Conservation (phyloP, 1,284 basidiomycete genomes). For the Trichosporon ovoides region DNA sequence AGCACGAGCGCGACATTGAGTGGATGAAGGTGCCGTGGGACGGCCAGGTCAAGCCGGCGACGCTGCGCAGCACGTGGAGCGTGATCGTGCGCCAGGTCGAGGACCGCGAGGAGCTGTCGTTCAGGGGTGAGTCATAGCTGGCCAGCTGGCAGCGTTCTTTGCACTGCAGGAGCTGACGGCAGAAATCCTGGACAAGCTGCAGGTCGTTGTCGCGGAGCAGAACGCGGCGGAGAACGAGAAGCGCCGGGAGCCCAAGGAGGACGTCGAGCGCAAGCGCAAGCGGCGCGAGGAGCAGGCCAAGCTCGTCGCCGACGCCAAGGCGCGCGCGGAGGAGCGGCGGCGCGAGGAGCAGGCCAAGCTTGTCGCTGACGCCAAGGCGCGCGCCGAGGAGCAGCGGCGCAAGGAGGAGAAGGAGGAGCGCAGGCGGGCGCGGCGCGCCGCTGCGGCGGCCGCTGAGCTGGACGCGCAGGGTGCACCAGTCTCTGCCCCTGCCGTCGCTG, state of each 20-base stretch:
- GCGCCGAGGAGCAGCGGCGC: no score
- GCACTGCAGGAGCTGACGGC: background rate
- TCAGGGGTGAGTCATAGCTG: slow-evolving; percentile 6
- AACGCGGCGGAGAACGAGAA: background rate
- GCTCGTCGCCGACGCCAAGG: background rate
- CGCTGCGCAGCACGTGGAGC: slow-evolving; percentile 12
- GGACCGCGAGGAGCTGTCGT: slow-evolving; percentile 5
- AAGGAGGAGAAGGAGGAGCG: background rate
- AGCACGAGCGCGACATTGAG: slow-evolving; percentile 16
- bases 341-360: background rate
- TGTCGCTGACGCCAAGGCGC: no score
- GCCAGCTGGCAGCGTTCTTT: background rate
- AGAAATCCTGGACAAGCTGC: slow-evolving; percentile 14
- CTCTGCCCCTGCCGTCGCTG: background rate
- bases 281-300: background rate
- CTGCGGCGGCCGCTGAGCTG: background rate
- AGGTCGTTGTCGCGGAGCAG: background rate
- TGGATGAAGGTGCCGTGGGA: slow-evolving; percentile 9
- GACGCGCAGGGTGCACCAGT: background rate
- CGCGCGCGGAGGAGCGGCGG: background rate
- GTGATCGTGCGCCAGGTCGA: slow-evolving; percentile 5
- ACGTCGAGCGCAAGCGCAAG: background rate
- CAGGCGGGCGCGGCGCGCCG: background rate
- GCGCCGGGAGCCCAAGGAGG: background rate
- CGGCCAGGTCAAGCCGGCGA: slow-evolving; percentile 14